Conservation (phyloP, 768 basidiomycete genomes). For the Hygrophorus pudorinus region DNA sequence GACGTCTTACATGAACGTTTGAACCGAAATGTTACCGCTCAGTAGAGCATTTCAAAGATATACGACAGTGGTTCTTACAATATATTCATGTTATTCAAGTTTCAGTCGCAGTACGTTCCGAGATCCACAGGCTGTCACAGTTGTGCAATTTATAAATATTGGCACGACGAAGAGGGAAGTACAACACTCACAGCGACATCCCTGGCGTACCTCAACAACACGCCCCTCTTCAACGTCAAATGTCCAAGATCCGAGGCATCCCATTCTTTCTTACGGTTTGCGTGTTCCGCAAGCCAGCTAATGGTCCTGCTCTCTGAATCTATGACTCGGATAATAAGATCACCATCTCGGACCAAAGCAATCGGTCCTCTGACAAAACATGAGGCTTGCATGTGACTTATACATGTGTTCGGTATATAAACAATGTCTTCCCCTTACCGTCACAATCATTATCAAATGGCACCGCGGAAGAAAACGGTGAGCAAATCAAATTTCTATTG, state of each 20-base stretch:
- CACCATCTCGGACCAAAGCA: conserved; percentile 78
- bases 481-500: no score
- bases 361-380: conserved; percentile 89
- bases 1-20: no score
- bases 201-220: conserved; percentile 72
- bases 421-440: no score
- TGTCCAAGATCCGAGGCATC: conserved; percentile 52
- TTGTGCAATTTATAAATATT: conserved; percentile 4
- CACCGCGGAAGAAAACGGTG: no score
- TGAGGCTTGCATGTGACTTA: no score
- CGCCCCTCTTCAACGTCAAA: conserved; percentile 62
- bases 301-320: conserved; percentile 58
- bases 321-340: conserved; percentile 64
- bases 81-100: conserved; percentile 1
- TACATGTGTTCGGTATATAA: no score
- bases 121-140: conserved; percentile 59
- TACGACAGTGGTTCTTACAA: conserved; percentile 5
- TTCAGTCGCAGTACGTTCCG: conserved; percentile 79
- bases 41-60: no score
- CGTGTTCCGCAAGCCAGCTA: conserved; percentile 66
- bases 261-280: conserved; percentile 55
- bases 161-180: neutral
- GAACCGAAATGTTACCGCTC: no score
- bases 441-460: no score
- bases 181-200: conserved; percentile 70